Evolutionary conservation across 495 filamentous ascomycete genomes (phyloP), one percentile per base, ranked within the genome.

Genomic region (Lasiosphaeris hirsuta): DNA sequence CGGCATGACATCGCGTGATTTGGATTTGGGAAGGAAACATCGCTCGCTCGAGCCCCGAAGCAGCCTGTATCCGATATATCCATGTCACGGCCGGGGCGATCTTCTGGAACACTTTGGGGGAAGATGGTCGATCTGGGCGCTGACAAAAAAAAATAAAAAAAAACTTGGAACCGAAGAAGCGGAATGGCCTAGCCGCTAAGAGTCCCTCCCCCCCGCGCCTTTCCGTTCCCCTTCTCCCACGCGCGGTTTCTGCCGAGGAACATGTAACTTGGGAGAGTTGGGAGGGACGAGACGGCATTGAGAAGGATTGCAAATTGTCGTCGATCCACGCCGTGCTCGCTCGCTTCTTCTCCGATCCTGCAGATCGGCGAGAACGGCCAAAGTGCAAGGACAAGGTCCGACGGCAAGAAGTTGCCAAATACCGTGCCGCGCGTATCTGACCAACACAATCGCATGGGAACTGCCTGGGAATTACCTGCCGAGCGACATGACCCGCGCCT

Each of bases 81-180:
- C 60, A 65, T 66, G 57, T 54, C 51, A 30, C 23, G 23, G 23
- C 23, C 23, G 58, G 56, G 67, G 63, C 62, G 62, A 58, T 62
- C 48, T 56, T 60, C 53, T 55, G 42, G 53, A 55, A 55, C 41
- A 13, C 19, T 10, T 33, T 42, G 30, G 19, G 36, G 53, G 23
- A 30, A 55, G 46, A 33, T 15, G 36, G 17, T 44, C 51, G 8
- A 19, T 2, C 33, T 30, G 36, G 9, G 4, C 17, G 49, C 49
- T 51, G 33, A 40, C 49, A 51, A 17, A 51, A 40, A 17, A 49
- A 14, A 36, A 51, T 4, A 51, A 40, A 17, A 49, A 14, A 36
- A 30, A 36, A 11, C 8, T 40, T 37, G 53, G 53, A 55, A 55
- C 41, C 53, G 53, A 38, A 14, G 13, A 10, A 23, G 36, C 35